These are phyloP conservation scores for Xerocomellus chrysenteron DNA, from an alignment of 768 basidiomycete species.

Conservation along the genomic window DNA sequence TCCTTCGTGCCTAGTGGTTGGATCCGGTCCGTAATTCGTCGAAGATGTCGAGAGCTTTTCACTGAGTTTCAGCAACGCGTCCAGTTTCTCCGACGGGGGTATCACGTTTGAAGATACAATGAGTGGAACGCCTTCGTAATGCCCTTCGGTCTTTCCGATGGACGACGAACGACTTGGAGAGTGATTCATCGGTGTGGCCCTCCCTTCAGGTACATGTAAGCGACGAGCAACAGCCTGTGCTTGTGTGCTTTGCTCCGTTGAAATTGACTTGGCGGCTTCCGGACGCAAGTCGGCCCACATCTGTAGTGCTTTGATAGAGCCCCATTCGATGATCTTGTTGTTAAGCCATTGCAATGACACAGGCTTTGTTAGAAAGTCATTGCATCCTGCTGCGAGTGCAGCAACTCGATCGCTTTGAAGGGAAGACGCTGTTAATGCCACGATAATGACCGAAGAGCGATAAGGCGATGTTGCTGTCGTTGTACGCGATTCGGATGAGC, in stretches of 20 bases:
- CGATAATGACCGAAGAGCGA: slow-evolving; percentile 95
- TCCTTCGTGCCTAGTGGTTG: slow-evolving; percentile 19
- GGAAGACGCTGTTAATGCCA: slow-evolving; percentile 96
- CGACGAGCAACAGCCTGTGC: slow-evolving; percentile 47
- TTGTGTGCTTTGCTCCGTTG: slow-evolving; percentile 46
- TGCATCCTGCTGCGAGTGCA: slow-evolving; percentile 97
- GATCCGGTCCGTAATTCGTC: background rate
- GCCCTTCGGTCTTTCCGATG: slow-evolving; percentile 23
- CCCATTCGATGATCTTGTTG: slow-evolving; percentile 99
- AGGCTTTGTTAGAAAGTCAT: slow-evolving; percentile 97
- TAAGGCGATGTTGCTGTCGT: slow-evolving; percentile 56
- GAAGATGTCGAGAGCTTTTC: slow-evolving; percentile 20
- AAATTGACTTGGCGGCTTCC: slow-evolving; percentile 49
- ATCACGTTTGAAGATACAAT: slow-evolving; percentile 15
- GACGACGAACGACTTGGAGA: slow-evolving; percentile 42
- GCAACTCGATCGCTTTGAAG: slow-evolving; percentile 94
- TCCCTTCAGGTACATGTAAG: slow-evolving; percentile 49
- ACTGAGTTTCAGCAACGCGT: slow-evolving; percentile 25
- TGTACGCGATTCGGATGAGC: slow-evolving; percentile 47
- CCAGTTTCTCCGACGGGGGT: slow-evolving; percentile 21
- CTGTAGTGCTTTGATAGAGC: slow-evolving; percentile 90
- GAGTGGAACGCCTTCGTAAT: slow-evolving; percentile 18
- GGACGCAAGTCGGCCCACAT: slow-evolving; percentile 88
- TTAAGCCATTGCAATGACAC: slow-evolving; percentile 95
- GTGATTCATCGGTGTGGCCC: slow-evolving; percentile 36